phyloP scores from a whole-genome alignment of 176 grass and related monocot species.

The Avena sativa region DNA sequence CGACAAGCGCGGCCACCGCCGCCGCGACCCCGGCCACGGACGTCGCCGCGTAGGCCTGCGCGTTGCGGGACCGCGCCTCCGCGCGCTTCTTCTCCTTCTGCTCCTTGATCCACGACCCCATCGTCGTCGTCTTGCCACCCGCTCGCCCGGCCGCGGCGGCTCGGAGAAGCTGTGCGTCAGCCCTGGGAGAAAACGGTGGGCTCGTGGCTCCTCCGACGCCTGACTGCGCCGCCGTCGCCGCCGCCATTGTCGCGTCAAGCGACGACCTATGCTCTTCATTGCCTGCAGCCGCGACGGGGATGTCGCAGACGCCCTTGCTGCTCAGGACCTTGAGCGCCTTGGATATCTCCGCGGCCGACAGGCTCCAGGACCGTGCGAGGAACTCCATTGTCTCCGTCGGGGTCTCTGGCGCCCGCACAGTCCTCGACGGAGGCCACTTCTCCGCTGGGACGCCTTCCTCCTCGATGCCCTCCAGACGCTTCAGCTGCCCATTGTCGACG shows the following conservation, averaged over 20 bases:
- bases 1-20: conserved; percentile 82
- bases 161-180: conserved; percentile 67
- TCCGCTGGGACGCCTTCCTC: conserved; percentile 57
- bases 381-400: conserved; percentile 98
- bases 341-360: conserved; percentile 90
- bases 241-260: not conserved
- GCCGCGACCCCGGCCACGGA: conserved; percentile 90
- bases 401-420: conserved; percentile 78
- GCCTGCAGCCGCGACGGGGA: not conserved
- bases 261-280: conserved; percentile 20
- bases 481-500: conserved; percentile 22
- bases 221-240: not conserved
- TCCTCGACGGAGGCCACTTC: conserved; percentile 51
- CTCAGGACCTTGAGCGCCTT: conserved; percentile 75
- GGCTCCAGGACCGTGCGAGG: conserved; percentile 84
- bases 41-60: conserved; percentile 85
- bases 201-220: conserved; percentile 37
- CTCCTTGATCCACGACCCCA: conserved; percentile 91
- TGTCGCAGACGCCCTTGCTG: conserved; percentile 40
- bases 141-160: conserved; percentile 44
- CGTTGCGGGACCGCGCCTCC: conserved; percentile 80
- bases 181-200: conserved; percentile 70
- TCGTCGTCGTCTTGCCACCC: conserved; percentile 57
- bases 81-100: conserved; percentile 92
- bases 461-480: conserved; percentile 74